Base-by-base conservation (phyloP, 1,284 basidiomycete genomes). In the Xerocomus minutiporus region DNA sequence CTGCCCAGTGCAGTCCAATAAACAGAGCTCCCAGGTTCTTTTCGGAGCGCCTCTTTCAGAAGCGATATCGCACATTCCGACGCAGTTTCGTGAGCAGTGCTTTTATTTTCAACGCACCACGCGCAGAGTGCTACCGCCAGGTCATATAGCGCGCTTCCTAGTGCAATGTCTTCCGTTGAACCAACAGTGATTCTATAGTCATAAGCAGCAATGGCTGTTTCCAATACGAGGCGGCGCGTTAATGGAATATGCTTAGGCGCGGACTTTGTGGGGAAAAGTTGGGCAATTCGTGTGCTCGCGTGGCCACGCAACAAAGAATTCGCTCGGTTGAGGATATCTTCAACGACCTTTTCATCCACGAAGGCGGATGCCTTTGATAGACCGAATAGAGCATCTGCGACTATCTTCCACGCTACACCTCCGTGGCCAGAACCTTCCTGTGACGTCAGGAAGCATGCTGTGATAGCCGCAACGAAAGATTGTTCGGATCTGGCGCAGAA, bases 1-100 rank as follows among this genome's bases (percentile, higher is more conserved):
- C 85, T 81, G 1, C 90, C 94, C 15, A 96, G 72, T 1, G 85
- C 80, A 58, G 83, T 81, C 97, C 97, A 99, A 61, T 90, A 90
- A 2, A 73, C 63, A 51, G 87, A 81, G 61, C 91, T 91, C 20
- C 77, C 75, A 4, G 92, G 83, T 59, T 93, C 86, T 50, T 83
- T 76, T 38, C 84, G 82, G 11, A 99, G 70, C 0, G 94, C 93
- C 54, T 86, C 77, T 57, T 85, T 86, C 55, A 97, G 69, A 46
- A 81, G 85, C 4, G 77, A 71, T 20, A 84, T 77, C 0, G 86
- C 82, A 54, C 84, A 78, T 47, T 81, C 76, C 35, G 77, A 69
- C 46, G 58, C 72, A 55, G 58, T 65, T 53, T 64, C 68, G 50
- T 67, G 67, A 56, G 57, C 65, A 50, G 63, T 71, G 44, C 56